Evolutionary conservation across 129 eudicot genomes (phyloP), one percentile per base, ranked within the genome.

Genomic region (Glebionis coronaria): DNA sequence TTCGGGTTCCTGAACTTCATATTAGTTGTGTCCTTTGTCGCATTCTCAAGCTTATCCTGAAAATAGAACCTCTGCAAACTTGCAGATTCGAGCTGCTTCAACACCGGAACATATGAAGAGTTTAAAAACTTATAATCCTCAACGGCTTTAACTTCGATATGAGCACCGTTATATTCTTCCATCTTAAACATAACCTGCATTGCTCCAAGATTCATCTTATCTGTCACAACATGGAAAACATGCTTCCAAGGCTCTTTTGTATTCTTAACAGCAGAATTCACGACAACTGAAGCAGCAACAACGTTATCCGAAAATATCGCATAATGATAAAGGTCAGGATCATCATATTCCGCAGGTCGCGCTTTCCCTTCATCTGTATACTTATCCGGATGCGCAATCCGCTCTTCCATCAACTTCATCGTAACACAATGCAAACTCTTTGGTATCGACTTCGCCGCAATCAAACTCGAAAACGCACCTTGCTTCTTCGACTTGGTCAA

Each of bases 1-100:
- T 89, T 89, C 0, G 96, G 96, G 80, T 89, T 89, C 74, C 96
- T 86, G 55, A 89, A 89, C 68, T 89, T 89, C 96, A 89, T 85
- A 56, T 89, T 89, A 4, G 85, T 85, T 5, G 96, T 85, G 65
- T 89, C 96, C 71, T 89, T 89, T 35, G 96, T 89, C 9, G 96
- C 96, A 63, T 89, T 89, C 75, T 85, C 96, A 3, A 89, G 83
- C 81, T 85, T 85, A 72, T 81, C 83, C 79, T 89, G 84, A 57
- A 89, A 89, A 72, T 89, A 89, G 51, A 89, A 89, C 64, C 76
- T 78, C 79, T 76, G 93, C 50, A 89, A 56, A 42, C 83, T 89
- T 9, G 93, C 80, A 50, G 93, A 85, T 74, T 83, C 96, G 5
- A 89, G 90, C 78, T 89, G 96, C 42, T 68, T 70, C 47, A 88